phyloP scores from a whole-genome alignment of 352 stramenopile species.

The Blastocystis sp. region DNA sequence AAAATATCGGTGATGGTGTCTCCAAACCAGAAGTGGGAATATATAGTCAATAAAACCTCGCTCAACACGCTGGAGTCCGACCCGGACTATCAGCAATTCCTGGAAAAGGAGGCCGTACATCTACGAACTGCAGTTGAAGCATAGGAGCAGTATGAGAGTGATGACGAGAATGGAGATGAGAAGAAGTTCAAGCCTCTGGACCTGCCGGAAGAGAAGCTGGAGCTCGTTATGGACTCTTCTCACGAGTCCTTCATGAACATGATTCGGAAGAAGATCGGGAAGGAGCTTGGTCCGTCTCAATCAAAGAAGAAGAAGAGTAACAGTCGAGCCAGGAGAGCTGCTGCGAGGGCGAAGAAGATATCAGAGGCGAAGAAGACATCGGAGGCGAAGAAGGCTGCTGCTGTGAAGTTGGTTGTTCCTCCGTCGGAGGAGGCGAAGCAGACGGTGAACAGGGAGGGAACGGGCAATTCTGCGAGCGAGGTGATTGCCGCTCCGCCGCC shows the following conservation, averaged over 20 bases:
- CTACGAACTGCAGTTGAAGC: not conserved
- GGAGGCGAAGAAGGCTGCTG: too few species aligned
- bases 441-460: too few species aligned
- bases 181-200: constrained; percentile 4
- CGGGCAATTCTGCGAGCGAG: too few species aligned
- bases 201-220: not conserved
- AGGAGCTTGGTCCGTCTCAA: not conserved
- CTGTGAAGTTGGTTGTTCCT: too few species aligned
- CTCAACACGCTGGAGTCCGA: not conserved
- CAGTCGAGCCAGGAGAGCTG: not conserved
- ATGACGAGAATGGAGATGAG: constrained; percentile 1
- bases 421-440: too few species aligned
- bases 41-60: not conserved
- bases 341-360: too few species aligned
- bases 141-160: constrained; percentile 1
- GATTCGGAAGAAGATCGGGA: not conserved
- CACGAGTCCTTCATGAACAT: not conserved
- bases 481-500: too few species aligned
- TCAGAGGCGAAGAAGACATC: too few species aligned
- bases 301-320: constrained; percentile 5
- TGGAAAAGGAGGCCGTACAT: constrained; percentile 18
- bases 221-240: not conserved
- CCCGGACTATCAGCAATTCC: constrained; percentile 28
- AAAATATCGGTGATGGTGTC: constrained; percentile 31
- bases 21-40: constrained; percentile 5